phyloP scores from a whole-genome alignment of 1,284 basidiomycete species.

The Austropuccinia psidii region DNA sequence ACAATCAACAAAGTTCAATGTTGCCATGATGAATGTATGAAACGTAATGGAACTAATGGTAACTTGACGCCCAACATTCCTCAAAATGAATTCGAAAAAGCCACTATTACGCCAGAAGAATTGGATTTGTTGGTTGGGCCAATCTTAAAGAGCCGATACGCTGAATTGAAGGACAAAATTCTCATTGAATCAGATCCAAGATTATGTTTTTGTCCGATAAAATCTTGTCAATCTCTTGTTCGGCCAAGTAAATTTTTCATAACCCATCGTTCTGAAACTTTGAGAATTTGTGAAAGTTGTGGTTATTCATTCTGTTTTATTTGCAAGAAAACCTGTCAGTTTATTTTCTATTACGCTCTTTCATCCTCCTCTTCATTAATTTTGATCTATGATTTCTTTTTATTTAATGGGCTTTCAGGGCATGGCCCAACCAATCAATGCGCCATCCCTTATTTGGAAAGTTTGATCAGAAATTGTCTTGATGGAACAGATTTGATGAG shows the following conservation, averaged over 20 bases:
- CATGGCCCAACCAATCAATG: slow-evolving; percentile 16
- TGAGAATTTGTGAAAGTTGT: slow-evolving; percentile 2
- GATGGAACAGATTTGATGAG: background rate
- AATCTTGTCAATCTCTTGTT: background rate
- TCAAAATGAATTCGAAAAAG: background rate
- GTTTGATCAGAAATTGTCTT: background rate
- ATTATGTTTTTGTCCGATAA: background rate
- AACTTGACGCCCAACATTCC: background rate
- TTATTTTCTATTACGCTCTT: background rate
- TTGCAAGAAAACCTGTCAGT: slow-evolving; percentile 18
- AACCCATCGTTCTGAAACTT: background rate
- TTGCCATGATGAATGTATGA: slow-evolving; percentile 5
- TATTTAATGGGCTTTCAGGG: background rate
- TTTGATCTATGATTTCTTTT: no score
- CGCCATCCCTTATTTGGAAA: background rate
- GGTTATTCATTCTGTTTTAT: background rate
- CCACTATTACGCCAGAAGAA: background rate
- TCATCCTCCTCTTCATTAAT: no score
- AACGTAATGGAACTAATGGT: background rate
- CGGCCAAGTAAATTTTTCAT: background rate
- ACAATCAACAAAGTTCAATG: background rate
- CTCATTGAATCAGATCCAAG: background rate
- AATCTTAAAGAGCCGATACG: background rate
- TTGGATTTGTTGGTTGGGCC: background rate
- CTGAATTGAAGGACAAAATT: background rate